Percentiles rank a stretch among this genome's conserved stretches.
Conservation (phyloP, 2,329 filamentous ascomycete species). For the Metarhizium rileyi region DNA sequence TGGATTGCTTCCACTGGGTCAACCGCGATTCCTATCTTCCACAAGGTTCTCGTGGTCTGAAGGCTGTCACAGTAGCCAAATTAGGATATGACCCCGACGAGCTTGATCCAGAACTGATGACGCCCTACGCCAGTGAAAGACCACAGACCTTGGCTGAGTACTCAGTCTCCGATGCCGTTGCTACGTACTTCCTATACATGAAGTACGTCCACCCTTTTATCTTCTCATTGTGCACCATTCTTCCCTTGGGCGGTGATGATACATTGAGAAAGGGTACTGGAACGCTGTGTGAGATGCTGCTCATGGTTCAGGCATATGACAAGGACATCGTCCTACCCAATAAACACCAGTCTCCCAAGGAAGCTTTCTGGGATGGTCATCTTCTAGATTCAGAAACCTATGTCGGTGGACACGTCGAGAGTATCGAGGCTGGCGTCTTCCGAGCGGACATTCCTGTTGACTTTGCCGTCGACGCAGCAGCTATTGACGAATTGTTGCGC, state of each 20-base stretch:
- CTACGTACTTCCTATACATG: conserved; percentile 99
- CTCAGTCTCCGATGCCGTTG: conserved; percentile 96
- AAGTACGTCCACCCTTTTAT: conserved; percentile 99
- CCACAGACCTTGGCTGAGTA: conserved; percentile 95
- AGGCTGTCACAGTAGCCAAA: conserved; percentile 96
- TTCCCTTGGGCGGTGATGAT: conserved; percentile 87
- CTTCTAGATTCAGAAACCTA: conserved; percentile 95
- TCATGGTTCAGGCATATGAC: conserved; percentile 97
- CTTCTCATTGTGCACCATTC: conserved; percentile 94
- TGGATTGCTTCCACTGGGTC: conserved; percentile 99
- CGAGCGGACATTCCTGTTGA: conserved; percentile 91
- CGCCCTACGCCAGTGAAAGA: conserved; percentile 76
- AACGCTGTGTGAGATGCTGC: conserved; percentile 97
- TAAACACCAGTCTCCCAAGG: conserved; percentile 84
- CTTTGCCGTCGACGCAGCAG: conserved; percentile 79
- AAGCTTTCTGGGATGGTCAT: conserved; percentile 95
- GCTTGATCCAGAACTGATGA: conserved; percentile 95
- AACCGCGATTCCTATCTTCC: conserved; percentile 97
- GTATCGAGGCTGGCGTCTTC: conserved; percentile 97
- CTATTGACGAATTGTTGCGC: conserved; percentile 76
- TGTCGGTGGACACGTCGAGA: conserved; percentile 96
- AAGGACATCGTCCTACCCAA: conserved; percentile 89
- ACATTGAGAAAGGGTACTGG: conserved; percentile 91
- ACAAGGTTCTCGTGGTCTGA: conserved; percentile 92
- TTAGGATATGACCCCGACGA: conserved; percentile 97